These are phyloP conservation scores for Waltergamsia citrina DNA, from an alignment of 2,329 filamentous ascomycete genomes.

Conservation along the genomic window DNA sequence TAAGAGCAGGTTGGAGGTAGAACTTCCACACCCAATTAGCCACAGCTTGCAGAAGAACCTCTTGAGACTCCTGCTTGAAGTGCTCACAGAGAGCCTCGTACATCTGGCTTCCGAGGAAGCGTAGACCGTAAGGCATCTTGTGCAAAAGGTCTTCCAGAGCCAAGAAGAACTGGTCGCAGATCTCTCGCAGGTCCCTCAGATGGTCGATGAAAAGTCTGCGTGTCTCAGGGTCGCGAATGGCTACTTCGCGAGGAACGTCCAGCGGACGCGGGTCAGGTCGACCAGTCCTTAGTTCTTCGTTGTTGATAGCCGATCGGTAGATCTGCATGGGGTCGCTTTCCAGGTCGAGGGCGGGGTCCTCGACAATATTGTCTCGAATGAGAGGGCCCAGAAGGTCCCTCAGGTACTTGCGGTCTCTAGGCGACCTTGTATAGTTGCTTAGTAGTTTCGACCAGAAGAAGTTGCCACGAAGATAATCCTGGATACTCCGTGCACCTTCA, in stretches of 20 bases:
- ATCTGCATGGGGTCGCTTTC: conserved; percentile 98
- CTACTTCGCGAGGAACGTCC: conserved; percentile 82
- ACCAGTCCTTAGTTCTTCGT: conserved; percentile 90
- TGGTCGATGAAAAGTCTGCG: conserved; percentile 89
- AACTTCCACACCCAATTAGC: conserved; percentile 90
- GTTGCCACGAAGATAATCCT: conserved; percentile 82
- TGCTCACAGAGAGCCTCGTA: conserved; percentile 68
- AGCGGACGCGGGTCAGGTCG: conserved; percentile 70
- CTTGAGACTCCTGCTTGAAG: conserved; percentile 72
- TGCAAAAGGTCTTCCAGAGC: conserved; percentile 74
- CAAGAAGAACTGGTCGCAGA: conserved; percentile 82
- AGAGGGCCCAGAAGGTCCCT: conserved; percentile 77
- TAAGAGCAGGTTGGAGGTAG: conserved; percentile 82
- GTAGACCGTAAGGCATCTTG: conserved; percentile 86
- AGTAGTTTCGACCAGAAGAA: conserved; percentile 91
- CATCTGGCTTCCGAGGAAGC: conserved; percentile 79
- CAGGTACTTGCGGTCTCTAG: conserved; percentile 85
- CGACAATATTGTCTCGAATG: conserved; percentile 85
- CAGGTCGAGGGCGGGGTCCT: conserved; percentile 81
- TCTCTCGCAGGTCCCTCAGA: conserved; percentile 85
- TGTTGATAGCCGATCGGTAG: conserved; percentile 90
- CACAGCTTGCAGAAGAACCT: conserved; percentile 71
- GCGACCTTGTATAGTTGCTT: conserved; percentile 79
- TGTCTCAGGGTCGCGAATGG: conserved; percentile 93
- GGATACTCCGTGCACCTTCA: conserved; percentile 59